Evolutionary conservation across 2,329 filamentous ascomycete species (phyloP), one percentile per base, ranked within the genome.

Genomic region (Endothia cerciana): DNA sequence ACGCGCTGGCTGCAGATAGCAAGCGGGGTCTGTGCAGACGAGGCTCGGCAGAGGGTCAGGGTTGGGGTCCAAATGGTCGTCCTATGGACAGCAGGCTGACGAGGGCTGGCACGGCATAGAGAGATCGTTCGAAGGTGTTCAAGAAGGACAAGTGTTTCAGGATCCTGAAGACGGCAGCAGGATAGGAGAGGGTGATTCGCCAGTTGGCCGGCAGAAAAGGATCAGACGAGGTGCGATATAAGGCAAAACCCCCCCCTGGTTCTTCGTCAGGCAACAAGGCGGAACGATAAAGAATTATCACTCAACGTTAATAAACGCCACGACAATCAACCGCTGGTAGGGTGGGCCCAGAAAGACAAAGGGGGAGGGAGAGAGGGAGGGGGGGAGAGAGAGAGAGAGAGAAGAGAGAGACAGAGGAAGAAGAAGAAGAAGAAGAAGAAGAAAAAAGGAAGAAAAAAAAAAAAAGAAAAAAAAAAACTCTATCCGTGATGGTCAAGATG

Each of bases 1-100:
- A 51, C 47, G 47, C 47, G 47, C 47, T 51, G 47, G 47, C 13
- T 51, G 47, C 22, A 22, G 47, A 36, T n/a, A 19, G 28, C 51
- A 55, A 36, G 51, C 30, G 51, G 51, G 51, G 30, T 17, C 51
- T 36, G 15, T 30, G 2, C 51, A 4, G 47, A 17, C 47, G 47
- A 28, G 22, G 45, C 45, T 49, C 45, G 41, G 13, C 19, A 4
- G 41, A 43, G 41, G 13, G 19, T 43, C 41, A 43, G 19, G 41
- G 41, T 43, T 43, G 41, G 41, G 41, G 41, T 43, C 41, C 41
- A n/a, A 43, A 36, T 36, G 33, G 33, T 43, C 41, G 19, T 4
- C 13, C 41, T 43, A n/a, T 15, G 41, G 41, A 36, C 33, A 36
- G 33, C 6, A 36, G 33, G 33, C 33, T 10, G 33, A 36, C 6